Evolutionary conservation across 441 rosid species (phyloP).

Genomic region (Populus hybrid): DNA sequence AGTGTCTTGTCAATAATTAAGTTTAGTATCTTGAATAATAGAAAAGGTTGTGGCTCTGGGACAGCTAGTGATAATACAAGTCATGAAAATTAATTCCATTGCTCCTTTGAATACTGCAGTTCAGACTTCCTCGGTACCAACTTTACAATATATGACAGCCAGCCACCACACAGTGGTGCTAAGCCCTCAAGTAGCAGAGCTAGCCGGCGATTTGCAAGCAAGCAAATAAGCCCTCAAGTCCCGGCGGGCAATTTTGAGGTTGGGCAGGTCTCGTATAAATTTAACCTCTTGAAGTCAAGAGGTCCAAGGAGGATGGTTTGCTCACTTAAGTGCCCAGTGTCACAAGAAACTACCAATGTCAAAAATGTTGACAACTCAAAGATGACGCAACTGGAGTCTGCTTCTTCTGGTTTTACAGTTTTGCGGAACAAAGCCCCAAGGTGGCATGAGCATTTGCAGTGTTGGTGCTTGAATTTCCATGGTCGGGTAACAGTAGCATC

Average conservation of each 20-base stretch:
- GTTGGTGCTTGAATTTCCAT: constrained; percentile 96
- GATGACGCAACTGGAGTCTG: constrained; percentile 33
- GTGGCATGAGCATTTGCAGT: constrained; percentile 91
- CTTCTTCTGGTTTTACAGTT: constrained; percentile 37
- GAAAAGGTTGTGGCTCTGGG: not conserved
- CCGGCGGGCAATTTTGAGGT: constrained; percentile 87
- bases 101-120: constrained; percentile 39
- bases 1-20: too few species aligned
- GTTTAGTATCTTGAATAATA: too few species aligned
- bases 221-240: constrained; percentile 91
- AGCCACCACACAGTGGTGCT: constrained; percentile 77
- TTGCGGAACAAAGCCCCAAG: constrained; percentile 86
- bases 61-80: not conserved
- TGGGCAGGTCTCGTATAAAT: constrained; percentile 84
- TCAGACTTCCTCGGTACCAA: constrained; percentile 95
- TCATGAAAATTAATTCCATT: not conserved
- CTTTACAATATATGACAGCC: constrained; percentile 84
- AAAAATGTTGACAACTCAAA: constrained; percentile 26
- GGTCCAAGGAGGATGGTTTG: constrained; percentile 96
- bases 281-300: constrained; percentile 87
- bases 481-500: constrained; percentile 94
- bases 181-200: constrained; percentile 71
- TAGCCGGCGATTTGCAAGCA: constrained; percentile 82
- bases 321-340: constrained; percentile 49
- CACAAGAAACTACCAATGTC: constrained; percentile 32